These are phyloP conservation scores for Clohesyomyces aquaticus DNA, from an alignment of 495 filamentous ascomycete genomes.

Conservation along the genomic window DNA sequence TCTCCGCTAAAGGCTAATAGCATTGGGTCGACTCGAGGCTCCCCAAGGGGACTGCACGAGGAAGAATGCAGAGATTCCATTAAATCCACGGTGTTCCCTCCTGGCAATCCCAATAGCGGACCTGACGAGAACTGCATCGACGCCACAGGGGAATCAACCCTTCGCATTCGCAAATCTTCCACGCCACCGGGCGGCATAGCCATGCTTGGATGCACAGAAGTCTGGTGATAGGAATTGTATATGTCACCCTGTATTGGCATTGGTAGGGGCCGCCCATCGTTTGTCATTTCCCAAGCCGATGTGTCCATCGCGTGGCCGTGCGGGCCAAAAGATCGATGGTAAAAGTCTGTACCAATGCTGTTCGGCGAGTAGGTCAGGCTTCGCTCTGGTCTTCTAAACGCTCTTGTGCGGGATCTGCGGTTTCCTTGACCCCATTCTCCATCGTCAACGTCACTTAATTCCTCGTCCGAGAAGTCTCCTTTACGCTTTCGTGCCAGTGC, in stretches of 20 bases:
- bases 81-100: conserved; percentile 58
- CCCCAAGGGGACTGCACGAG: conserved; percentile 36
- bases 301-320: conserved; percentile 44
- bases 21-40: conserved; percentile 46
- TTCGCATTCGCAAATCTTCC: conserved; percentile 36
- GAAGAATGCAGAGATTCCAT: conserved; percentile 47
- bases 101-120: conserved; percentile 54
- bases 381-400: conserved; percentile 13
- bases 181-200: conserved; percentile 22
- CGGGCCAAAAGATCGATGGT: conserved; percentile 23
- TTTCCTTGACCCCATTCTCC: conserved; percentile 41
- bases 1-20: conserved; percentile 37
- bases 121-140: conserved; percentile 37
- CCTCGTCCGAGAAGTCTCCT: conserved; percentile 42
- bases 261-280: conserved; percentile 64
- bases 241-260: conserved; percentile 57
- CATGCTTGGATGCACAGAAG: conserved; percentile 27
- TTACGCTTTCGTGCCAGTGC: conserved; percentile 57
- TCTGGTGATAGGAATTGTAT: conserved; percentile 65
- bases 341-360: conserved; percentile 17
- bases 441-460: conserved; percentile 42
- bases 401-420: conserved; percentile 16
- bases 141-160: conserved; percentile 31
- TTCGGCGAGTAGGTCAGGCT: conserved; percentile 16
- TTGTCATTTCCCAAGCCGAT: conserved; percentile 64